These are phyloP conservation scores for Rosa chinensis DNA, from an alignment of 306 rosid species.

Conservation along the genomic window DNA sequence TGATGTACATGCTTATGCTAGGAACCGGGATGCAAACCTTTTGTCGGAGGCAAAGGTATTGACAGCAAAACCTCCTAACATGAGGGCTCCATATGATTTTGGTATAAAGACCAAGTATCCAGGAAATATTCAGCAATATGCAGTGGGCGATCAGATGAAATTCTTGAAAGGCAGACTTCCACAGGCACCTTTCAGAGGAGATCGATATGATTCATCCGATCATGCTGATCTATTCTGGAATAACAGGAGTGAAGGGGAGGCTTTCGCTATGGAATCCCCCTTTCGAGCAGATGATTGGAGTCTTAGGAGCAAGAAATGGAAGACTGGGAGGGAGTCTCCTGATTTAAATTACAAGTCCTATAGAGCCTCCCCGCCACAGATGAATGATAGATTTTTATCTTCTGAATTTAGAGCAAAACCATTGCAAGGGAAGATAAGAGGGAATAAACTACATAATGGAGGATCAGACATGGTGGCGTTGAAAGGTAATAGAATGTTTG, in stretches of 20 bases:
- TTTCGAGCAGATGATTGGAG: constrained; percentile 61
- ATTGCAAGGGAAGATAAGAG: constrained; percentile 57
- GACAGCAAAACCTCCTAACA: constrained; percentile 51
- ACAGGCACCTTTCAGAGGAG: constrained; percentile 39
- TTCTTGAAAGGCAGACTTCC: constrained; percentile 46
- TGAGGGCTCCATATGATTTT: constrained; percentile 49
- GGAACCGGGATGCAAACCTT: constrained; percentile 43
- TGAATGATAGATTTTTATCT: constrained; percentile 51
- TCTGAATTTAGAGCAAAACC: constrained; percentile 65
- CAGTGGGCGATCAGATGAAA: constrained; percentile 50
- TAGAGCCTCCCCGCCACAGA: constrained; percentile 76
- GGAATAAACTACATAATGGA: constrained; percentile 51
- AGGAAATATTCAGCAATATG: constrained; percentile 56
- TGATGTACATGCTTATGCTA: constrained; percentile 49
- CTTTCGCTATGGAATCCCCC: constrained; percentile 54
- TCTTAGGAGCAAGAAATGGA: constrained; percentile 65
- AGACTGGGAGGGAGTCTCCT: constrained; percentile 66
- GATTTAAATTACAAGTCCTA: constrained; percentile 57
- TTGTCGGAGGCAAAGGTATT: constrained; percentile 50
- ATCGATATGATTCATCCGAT: constrained; percentile 47
- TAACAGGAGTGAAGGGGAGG: constrained; percentile 50
- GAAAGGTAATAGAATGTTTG: constrained; percentile 47
- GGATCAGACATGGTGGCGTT: constrained; percentile 40
- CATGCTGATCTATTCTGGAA: constrained; percentile 39
- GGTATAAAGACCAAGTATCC: constrained; percentile 55